A percentile compares a stretch with the other conserved stretches of the same genome.
Evolutionary conservation across 148 eudicot species (phyloP).

Genomic region (Diospyros kaki): DNA sequence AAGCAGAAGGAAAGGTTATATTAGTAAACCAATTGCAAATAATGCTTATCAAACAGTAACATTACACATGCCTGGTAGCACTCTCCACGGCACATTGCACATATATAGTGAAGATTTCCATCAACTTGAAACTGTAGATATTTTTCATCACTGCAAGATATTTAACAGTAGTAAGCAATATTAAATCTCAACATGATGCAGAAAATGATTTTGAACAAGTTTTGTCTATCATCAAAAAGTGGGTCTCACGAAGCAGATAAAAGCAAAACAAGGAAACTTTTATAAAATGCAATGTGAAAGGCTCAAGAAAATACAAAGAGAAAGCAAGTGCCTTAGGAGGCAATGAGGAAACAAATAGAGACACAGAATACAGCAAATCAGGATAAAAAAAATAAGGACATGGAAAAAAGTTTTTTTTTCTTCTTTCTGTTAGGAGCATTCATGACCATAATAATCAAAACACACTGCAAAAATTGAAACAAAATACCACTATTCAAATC

Average conservation of each 20-base stretch:
- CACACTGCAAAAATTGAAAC: too few relatives aligned
- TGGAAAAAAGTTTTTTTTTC: too few relatives aligned
- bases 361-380: too few relatives aligned
- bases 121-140: slow-evolving; percentile 88
- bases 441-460: too few relatives aligned
- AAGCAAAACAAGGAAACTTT: neutral
- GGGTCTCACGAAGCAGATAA: neutral
- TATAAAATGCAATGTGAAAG: neutral
- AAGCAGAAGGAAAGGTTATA: neutral
- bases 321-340: too few relatives aligned
- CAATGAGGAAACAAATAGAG: too few relatives aligned
- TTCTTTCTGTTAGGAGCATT: too few relatives aligned
- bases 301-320: neutral
- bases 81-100: slow-evolving; percentile 96
- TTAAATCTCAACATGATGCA: neutral
- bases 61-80: slow-evolving; percentile 67
- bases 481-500: too few relatives aligned
- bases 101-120: slow-evolving; percentile 82
- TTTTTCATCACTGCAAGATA: slow-evolving; percentile 69
- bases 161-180: slow-evolving; percentile 1
- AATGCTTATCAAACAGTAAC: neutral
- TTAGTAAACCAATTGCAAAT: neutral
- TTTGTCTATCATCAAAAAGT: neutral
- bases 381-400: too few relatives aligned
- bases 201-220: neutral